phyloP scores from a whole-genome alignment of 495 filamentous ascomycete species.

The Chaetomium fimeti region DNA sequence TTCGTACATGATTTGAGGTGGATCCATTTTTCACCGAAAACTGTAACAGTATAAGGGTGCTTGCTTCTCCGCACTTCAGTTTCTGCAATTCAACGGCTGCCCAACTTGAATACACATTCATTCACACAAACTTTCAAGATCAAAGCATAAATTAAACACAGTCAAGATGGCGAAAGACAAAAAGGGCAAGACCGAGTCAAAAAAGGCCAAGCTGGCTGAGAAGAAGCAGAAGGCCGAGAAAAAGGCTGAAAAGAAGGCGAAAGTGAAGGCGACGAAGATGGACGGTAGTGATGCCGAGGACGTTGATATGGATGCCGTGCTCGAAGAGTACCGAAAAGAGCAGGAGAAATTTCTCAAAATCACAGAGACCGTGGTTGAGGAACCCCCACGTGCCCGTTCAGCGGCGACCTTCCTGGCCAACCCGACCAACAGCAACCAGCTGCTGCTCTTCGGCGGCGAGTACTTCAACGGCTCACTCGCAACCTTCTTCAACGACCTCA shows the following conservation, averaged over 20 bases:
- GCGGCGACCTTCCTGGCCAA: slow-evolving; percentile 79
- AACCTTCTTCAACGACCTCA: slow-evolving; percentile 70
- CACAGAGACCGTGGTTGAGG: slow-evolving; percentile 70
- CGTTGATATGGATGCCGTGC: slow-evolving; percentile 93
- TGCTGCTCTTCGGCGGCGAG: slow-evolving; percentile 88
- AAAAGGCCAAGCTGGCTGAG: slow-evolving; percentile 61
- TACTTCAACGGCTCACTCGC: slow-evolving; percentile 63
- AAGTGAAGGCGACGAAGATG: slow-evolving; percentile 46
- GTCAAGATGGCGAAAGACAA: slow-evolving; percentile 58
- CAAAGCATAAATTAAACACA: background rate
- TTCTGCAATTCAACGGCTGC: slow-evolving; percentile 10
- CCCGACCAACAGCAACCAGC: slow-evolving; percentile 78
- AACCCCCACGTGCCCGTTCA: slow-evolving; percentile 72
- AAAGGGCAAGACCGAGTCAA: slow-evolving; percentile 56
- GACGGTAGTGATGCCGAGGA: slow-evolving; percentile 82
- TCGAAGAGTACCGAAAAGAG: slow-evolving; percentile 78
- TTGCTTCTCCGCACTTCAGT: slow-evolving; percentile 21
- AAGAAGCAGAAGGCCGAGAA: slow-evolving; percentile 65
- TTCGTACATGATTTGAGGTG: background rate
- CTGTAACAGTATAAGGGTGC: background rate
- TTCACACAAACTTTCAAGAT: background rate
- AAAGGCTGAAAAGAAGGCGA: slow-evolving; percentile 42
- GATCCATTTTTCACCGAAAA: background rate
- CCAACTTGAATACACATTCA: background rate
- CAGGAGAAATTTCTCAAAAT: slow-evolving; percentile 93